A percentile compares a stretch with the other conserved stretches of the same genome.
Conservation (phyloP, 495 filamentous ascomycete species). For the Lepidopterella palustris region DNA sequence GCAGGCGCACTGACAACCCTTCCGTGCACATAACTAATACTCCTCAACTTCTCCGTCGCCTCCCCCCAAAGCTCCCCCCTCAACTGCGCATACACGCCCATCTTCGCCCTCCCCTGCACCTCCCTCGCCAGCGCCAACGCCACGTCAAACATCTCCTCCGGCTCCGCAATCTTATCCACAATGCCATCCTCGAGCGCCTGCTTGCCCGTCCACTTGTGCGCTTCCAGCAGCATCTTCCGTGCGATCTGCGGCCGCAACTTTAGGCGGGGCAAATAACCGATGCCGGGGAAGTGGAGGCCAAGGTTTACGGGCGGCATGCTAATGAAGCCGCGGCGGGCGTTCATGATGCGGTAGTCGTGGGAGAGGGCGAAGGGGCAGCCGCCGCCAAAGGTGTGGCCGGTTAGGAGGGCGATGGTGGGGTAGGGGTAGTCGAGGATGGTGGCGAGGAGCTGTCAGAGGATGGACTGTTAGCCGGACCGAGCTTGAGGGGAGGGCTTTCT, state of each 20-base stretch:
- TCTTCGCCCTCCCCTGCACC: constrained; percentile 44
- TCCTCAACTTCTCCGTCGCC: constrained; percentile 42
- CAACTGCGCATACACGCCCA: constrained; percentile 45
- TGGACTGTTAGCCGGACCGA: neutral
- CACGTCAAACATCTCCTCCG: constrained; percentile 42
- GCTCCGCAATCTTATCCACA: constrained; percentile 44
- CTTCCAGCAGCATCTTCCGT: constrained; percentile 48
- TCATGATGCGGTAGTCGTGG: constrained; percentile 50
- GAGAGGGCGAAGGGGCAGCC: constrained; percentile 44
- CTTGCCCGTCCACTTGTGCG: constrained; percentile 45
- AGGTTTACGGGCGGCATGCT: constrained; percentile 48
- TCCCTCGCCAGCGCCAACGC: constrained; percentile 39
- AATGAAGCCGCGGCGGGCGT: constrained; percentile 44
- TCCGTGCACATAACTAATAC: constrained; percentile 48
- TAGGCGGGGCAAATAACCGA: constrained; percentile 43
- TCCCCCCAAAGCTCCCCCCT: constrained; percentile 48
- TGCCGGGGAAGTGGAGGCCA: constrained; percentile 47
- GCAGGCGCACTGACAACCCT: constrained; percentile 29
- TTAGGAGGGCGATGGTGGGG: constrained; percentile 46
- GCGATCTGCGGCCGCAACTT: constrained; percentile 46
- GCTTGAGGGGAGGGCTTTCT: neutral
- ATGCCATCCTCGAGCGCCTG: constrained; percentile 46
- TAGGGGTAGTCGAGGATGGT: constrained; percentile 49
- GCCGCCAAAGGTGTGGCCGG: constrained; percentile 48
- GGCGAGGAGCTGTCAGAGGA: constrained; percentile 35